Percentiles rank a stretch among this genome's conserved stretches.
phyloP scores from a whole-genome alignment of 1,284 basidiomycete genomes.

The Ustilago lituana region DNA sequence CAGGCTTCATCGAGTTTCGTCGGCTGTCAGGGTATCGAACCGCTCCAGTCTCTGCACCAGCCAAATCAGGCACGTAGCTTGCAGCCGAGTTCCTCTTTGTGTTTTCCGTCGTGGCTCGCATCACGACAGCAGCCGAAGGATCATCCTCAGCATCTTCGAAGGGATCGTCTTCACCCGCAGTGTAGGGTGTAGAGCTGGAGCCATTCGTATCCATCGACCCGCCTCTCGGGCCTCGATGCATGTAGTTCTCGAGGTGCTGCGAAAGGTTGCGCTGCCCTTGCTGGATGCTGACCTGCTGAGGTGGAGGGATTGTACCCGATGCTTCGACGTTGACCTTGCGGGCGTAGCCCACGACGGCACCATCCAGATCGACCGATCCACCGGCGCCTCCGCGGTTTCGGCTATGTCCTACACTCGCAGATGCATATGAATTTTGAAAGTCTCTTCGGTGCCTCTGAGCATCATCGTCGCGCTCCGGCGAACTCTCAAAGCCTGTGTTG shows the following conservation, averaged over 20 bases:
- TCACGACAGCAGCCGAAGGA: constrained; percentile 10
- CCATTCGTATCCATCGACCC: constrained; percentile 22
- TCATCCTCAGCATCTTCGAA: constrained; percentile 59
- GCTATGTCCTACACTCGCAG: constrained; percentile 5
- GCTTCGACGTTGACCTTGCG: constrained; percentile 42
- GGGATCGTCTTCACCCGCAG: constrained; percentile 22
- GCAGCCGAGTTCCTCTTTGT: constrained; percentile 39
- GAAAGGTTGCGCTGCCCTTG: constrained; percentile 40
- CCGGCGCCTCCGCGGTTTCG: constrained; percentile 3
- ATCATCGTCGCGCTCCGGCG: constrained; percentile 26
- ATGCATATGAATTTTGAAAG: background rate
- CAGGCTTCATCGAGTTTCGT: constrained; percentile 16
- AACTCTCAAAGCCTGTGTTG: constrained; percentile 41
- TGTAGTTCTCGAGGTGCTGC: constrained; percentile 44
- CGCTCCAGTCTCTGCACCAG: constrained; percentile 28
- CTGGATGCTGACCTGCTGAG: constrained; percentile 40
- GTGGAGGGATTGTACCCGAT: constrained; percentile 25
- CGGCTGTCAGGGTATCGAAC: constrained; percentile 28
- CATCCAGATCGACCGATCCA: constrained; percentile 30
- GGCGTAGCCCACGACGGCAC: constrained; percentile 43
- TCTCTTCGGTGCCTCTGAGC: constrained; percentile 7
- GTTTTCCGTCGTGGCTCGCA: constrained; percentile 24
- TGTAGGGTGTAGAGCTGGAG: constrained; percentile 4
- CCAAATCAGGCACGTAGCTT: constrained; percentile 41
- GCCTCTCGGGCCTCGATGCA: constrained; percentile 12